Base-by-base conservation (phyloP, 257 asterid genomes). In the Solanum phureja region DNA sequence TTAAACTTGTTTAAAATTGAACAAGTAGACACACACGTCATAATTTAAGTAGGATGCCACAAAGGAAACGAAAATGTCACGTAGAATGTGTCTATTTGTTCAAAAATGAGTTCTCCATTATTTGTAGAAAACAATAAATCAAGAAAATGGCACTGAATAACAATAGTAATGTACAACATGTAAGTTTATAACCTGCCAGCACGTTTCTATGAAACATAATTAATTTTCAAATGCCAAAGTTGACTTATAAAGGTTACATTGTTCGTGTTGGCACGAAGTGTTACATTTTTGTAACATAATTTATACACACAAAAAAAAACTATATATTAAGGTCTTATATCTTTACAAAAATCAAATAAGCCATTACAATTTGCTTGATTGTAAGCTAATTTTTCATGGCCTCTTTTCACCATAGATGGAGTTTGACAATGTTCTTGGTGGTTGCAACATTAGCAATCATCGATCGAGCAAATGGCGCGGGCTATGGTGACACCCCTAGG, bases 231-330 rank as follows among this genome's bases (percentile, higher is more conserved):
- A 14, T 44, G 0, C 66, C 34, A 49, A 8, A 82, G 85, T 82
- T 82, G 85, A 82, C 85, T 81, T 27, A 35, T 14, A 16, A 46
- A 3, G 7, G 2, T 46, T 23, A 66, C 38, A 21, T 75, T 77
- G 83, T 86, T 91, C 88, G 91, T 91, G 93, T 87, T 86, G 89
- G 88, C 87, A 90, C 90, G 89, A 88, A 92, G 91, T 82, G 83
- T 72, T 66, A 42, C 42, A 46, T 49, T 18, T 72, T 46, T 38
- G 13, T 29, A 44, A 85, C 85, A n/a, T 29, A 11, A 12, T 37
- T 37, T 40, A 31, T 23, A 44, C 16, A 37, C 81, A 37, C 75
- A 11, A 18, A 19, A 21, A 37, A 38, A 87, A 8, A 35, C 91
- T 90, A 90, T 90, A 92, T 6, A 85, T 38, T 90, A 93, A 89